phyloP scores from a whole-genome alignment of 2,329 filamentous ascomycete genomes.

The Ceratocystis cubensis region DNA sequence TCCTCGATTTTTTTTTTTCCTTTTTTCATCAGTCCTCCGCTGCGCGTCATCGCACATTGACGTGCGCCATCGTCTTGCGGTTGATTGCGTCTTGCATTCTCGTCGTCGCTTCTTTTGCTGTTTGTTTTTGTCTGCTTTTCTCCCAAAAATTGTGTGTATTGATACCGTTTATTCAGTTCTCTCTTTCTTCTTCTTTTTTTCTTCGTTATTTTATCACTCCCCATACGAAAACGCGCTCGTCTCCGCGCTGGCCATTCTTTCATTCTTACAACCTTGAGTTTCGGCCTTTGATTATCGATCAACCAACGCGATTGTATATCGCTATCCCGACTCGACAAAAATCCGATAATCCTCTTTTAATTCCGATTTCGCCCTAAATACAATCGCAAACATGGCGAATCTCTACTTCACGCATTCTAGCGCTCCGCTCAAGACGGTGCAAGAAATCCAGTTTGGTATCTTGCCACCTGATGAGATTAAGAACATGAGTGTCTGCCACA shows the following conservation, averaged over 20 bases:
- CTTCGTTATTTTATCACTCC: not conserved
- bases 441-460: constrained; percentile 98
- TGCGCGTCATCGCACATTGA: not conserved
- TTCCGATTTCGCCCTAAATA: constrained; percentile 20
- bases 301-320: not conserved
- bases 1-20: not conserved
- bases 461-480: constrained; percentile 98
- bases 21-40: not conserved
- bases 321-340: not conserved
- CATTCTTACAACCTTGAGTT: not conserved
- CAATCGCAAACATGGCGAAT: constrained; percentile 65
- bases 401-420: constrained; percentile 81
- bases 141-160: constrained; percentile 10
- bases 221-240: constrained; percentile 2
- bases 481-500: constrained; percentile 92
- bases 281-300: not conserved
- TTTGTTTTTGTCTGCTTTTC: constrained; percentile 7
- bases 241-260: constrained; percentile 3
- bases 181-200: not conserved
- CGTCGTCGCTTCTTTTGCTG: constrained; percentile 1
- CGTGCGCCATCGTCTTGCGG: not conserved
- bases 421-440: constrained; percentile 90
- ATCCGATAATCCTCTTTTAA: constrained; percentile 6
- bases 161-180: constrained; percentile 8
- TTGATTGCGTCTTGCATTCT: not conserved